Base-by-base conservation (phyloP, 139 green algal genomes). In the Micractinium sp. region DNA sequence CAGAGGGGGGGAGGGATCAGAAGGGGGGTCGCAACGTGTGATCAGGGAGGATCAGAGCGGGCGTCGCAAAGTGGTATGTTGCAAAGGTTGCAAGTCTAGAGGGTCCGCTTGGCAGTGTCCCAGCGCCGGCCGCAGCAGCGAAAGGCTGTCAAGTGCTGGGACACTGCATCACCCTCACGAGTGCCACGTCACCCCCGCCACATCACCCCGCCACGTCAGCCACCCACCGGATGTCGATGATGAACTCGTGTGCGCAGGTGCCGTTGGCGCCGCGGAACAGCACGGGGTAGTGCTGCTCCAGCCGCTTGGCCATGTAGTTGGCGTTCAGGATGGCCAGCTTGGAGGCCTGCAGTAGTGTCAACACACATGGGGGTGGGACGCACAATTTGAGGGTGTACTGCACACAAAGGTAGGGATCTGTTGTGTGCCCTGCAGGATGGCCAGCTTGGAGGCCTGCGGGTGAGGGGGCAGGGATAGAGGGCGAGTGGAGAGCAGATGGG, bases 221-320 rank as follows among this genome's bases (percentile, higher is more conserved):
- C 56, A 29, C 33, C 86, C 77, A 90, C 87, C 96, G 91, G 85
- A 97, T 91, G 94, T 99, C 98, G 38, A 99, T 87, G 92, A 99
- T 99, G 95, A 99, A 99, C 96, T 99, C 98, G 92, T 99, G 98
- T 12, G 98, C 98, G 93, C 96, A 98, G 7, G 98, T 99, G 89
- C 98, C 98, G 66, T 93, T 94, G n/a, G 92, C 91, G 33, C 97
- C 97, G 63, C 85, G 95, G 97, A 97, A 99, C 33, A 99, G 93
- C 73, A 98, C 90, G 23, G 94, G 93, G 95, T 97, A 99, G 91
- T 97, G 92, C 19, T 89, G 73, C 85, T 95, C 93, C 88, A 99
- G 94, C 36, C 95, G 92, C 89, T 96, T 96, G 71, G 97, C 95
- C 98, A 99, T 99, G 96, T 99, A 99, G 95, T 99, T 99, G 85